These are phyloP conservation scores for Pachysolen tannophilus DNA, from an alignment of 805 yeast species.

Conservation along the genomic window DNA sequence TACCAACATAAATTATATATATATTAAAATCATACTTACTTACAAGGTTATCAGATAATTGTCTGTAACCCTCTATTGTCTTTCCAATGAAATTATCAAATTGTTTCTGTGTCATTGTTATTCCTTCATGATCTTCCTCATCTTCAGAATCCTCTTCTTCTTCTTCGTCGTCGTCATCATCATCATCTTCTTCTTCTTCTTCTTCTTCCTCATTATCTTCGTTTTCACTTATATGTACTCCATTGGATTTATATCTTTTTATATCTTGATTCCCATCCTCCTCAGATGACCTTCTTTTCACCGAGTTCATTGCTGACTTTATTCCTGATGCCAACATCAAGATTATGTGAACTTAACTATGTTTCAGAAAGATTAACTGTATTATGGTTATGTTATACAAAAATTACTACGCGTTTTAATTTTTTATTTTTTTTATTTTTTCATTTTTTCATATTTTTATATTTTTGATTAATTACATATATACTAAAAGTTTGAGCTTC, in stretches of 20 bases:
- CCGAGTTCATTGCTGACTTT: too few relatives aligned
- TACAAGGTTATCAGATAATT: conserved; percentile 4
- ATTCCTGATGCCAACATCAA: too few relatives aligned
- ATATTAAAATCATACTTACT: too few relatives aligned
- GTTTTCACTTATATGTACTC: neutral
- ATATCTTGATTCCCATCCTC: neutral
- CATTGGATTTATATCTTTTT: neutral
- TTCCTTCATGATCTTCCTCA: neutral
- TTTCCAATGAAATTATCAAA: conserved; percentile 7
- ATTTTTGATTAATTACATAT: neutral
- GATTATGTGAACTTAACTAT: too few relatives aligned
- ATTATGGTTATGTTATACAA: too few relatives aligned
- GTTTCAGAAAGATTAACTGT: too few relatives aligned
- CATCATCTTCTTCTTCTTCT: conserved; percentile 5
- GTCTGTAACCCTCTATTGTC: conserved; percentile 5
- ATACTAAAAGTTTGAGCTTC: too few relatives aligned
- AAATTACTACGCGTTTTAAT: too few relatives aligned
- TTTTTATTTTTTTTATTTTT: too few relatives aligned
- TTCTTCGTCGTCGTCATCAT: conserved; percentile 5
- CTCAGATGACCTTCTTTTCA: too few relatives aligned
- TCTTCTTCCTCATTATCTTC: conserved; percentile 3
- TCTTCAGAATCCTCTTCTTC: conserved; percentile 1
- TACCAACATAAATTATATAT: too few relatives aligned
- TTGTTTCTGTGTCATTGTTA: conserved; percentile 9
- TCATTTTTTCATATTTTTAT: neutral